Base-by-base conservation (phyloP, 1,284 basidiomycete genomes). In the Ustilago cynodontis region DNA sequence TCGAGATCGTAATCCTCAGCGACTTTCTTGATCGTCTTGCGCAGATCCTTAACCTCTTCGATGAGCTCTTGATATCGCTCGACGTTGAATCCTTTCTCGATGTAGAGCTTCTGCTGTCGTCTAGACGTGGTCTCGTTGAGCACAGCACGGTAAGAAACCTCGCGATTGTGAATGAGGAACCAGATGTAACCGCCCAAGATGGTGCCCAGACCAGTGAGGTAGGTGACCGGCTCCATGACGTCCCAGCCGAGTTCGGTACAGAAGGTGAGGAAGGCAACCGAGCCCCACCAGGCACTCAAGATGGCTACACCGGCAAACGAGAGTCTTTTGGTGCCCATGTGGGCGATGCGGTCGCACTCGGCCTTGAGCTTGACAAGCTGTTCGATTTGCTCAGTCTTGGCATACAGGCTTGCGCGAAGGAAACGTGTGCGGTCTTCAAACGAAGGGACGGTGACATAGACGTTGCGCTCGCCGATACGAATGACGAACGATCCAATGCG, bases 1-100 rank as follows among this genome's bases (percentile, higher is more conserved):
- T 82, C 74, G n/a, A 81, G 67, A 41, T 82, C 81, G 58, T 82
- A 82, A 53, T 82, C 80, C 31, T 75, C 73, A 22, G 81, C 81
- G 10, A 82, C 79, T 55, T 70, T 72, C 45, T 82, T 80, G 71
- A 82, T 81, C 11, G 67, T 67, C 47, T 61, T 67, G 37, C 81
- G 67, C 39, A 82, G 65, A 33, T 80, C 76, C 43, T 80, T 82
- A 64, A 70, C 80, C 16, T 82, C 80, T 22, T 80, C 75, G 59
- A 82, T 80, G 35, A 81, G 71, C 43, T 81, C 80, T 56, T 75
- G 66, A 41, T 80, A 81, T 8, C 71, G 65, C 45, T 80, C 78
- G 7, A 79, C 41, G 59, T 82, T 80, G 70, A 82, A 78, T 49
- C 80, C 80, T 57, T 77, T 78, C 13, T 79, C 66, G 33, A 74